Evolutionary conservation across 371 early-diverging fungal genomes (phyloP), one percentile per base, ranked within the genome.

Genomic region (Lichtheimia corymbifera): DNA sequence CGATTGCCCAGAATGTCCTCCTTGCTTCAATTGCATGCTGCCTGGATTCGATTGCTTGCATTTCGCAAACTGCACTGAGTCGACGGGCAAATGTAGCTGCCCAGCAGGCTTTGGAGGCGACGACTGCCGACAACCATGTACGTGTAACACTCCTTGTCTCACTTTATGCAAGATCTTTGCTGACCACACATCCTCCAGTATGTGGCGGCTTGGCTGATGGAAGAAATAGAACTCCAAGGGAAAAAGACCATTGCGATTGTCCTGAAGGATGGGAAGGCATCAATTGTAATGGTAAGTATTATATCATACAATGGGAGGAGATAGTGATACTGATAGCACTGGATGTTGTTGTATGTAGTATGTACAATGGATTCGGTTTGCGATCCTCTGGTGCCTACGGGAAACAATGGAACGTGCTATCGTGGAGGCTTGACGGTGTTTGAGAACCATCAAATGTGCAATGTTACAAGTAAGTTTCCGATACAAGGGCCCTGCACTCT

Each of bases 211-310:
- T 91, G 12, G 70, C 87, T 1, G 90, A 90, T 63, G 88, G 88
- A 15, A 65, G 64, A 40, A 83, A 88, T 13, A 81, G 93, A 59
- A 74, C 72, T 11, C 82, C 84, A 28, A 83, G 91, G 58, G 72
- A 75, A 28, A 82, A 74, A 14, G 72, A 82, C 35, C 70, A 79
- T 6, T 92, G 94, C 63, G 72, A 84, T 24, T 96, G 97, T 71
- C 85, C 88, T 49, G 88, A 90, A 28, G 97, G 95, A 12, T 97
- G 94, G 91, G 85, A 85, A 55, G 97, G 97, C 55, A 88, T 93
- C 69, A 95, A 94, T 63, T 97, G 97, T 73, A 93, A 92, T 71
- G 89, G 92, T 89, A 86, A 18, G 57, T 27, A 6, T 56, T 25
- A 0, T 42, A 27, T 27, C 15, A 27, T 7, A 35, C 15, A 53